Evolutionary conservation across 2,329 filamentous ascomycete genomes (phyloP).

Genomic region (Pyricularia pennisetigena): DNA sequence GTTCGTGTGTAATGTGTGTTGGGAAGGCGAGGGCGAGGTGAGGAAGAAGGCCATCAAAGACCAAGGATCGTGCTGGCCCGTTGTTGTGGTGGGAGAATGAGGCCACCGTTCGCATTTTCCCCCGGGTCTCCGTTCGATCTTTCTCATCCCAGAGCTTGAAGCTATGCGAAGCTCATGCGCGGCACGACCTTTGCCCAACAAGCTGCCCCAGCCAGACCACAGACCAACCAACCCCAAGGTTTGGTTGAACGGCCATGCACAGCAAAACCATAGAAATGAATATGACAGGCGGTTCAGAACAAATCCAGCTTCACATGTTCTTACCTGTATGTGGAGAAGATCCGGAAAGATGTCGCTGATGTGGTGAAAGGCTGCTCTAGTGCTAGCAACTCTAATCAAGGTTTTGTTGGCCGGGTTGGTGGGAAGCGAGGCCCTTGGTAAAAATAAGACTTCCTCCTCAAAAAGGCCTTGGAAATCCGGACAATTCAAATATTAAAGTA

Average conservation of each 20-base stretch:
- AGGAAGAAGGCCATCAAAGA: not conserved
- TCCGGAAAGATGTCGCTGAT: not conserved
- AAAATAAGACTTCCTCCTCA: not conserved
- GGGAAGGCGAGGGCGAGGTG: not conserved
- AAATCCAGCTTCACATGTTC: not conserved
- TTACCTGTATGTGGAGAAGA: not conserved
- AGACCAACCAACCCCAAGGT: not conserved
- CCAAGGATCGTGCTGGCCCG: not conserved
- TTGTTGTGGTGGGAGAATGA: not conserved
- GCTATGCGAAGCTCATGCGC: not conserved
- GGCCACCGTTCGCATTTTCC: not conserved
- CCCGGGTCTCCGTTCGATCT: not conserved
- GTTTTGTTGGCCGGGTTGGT: conserved; percentile 1
- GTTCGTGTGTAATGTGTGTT: not conserved
- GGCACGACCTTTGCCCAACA: not conserved
- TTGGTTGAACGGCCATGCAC: not conserved
- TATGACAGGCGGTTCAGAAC: not conserved
- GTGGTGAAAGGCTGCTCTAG: not conserved
- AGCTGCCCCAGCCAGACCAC: not conserved
- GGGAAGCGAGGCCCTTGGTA: not conserved
- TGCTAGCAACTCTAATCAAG: conserved; percentile 7
- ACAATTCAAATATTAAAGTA: conserved; percentile 3
- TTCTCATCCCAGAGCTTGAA: not conserved
- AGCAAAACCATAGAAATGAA: not conserved
- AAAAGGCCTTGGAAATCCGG: not conserved